Evolutionary conservation across 2,329 filamentous ascomycete genomes (phyloP), one percentile per base, ranked within the genome.

Genomic region (Fusarium poae): DNA sequence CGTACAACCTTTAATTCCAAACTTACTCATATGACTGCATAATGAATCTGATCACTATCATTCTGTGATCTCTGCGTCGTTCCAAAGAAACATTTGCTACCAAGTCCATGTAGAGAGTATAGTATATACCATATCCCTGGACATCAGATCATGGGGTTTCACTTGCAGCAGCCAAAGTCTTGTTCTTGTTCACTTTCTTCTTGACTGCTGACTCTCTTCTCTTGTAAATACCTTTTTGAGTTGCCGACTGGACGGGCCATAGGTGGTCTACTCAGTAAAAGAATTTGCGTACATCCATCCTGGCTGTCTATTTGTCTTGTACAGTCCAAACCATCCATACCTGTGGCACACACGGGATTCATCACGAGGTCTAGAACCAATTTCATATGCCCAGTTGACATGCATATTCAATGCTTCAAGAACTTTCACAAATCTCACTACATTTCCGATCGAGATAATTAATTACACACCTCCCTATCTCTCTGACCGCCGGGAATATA

Each of bases 91-190:
- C 8, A 11, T 25, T 11, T 23, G 27, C 8, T 9, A n/a, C n/a
- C 7, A 29, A 45, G 25, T 45, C 27, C 7, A 16, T n/a, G 11
- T 6, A 45, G n/a, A 13, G 18, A 20, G 15, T 30, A 21, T 12
- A 16, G 18, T 30, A 20, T 30, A 21, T 12, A 16, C 32, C 23
- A 5, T 25, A 3, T n/a, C 43, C 12, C 25, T 23, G 12, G 7
- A 20, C 39, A 64, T 62, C 60, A 55, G 67, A 70, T 70, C 67
- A 70, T 55, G 39, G 39, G 42, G 45, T 56, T 52, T 52, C 21
- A 10, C 25, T 18, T 25, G n/a, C 16, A 25, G 18, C 20, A 44
- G 10, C n/a, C 42, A 44, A 20, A 40, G 40, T n/a, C 35, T n/a
- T 37, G 1, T 7, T 49, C 30, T 54, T 50, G 20, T 51, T 57